Evolutionary conservation across 2,329 filamentous ascomycete genomes (phyloP), one percentile per base, ranked within the genome.

Genomic region (Biscogniauxia mediterranea): DNA sequence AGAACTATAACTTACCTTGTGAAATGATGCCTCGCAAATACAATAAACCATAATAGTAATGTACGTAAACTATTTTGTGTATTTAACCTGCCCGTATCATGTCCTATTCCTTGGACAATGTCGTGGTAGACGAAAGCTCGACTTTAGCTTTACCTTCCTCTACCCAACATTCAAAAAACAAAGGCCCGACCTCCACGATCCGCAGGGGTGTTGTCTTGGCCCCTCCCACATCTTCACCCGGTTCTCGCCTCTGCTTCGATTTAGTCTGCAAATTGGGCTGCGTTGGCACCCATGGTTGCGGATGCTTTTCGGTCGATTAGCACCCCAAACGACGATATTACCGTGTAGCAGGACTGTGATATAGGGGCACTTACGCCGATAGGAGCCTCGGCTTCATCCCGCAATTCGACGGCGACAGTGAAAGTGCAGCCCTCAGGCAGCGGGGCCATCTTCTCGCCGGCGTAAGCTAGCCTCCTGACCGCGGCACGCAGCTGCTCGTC

Each of bases 341-440:
- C 5, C 7, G 38, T 46, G 38, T 46, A 46, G 38, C 4, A 19
- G 23, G n/a, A 42, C 19, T 25, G 0, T 23, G n/a, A 26, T 23
- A 19, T 23, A 15, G 21, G n/a, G 28, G 32, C 20, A 77, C 83
- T 70, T 74, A 87, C 85, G 58, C 81, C 81, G 63, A 88, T 85
- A 0, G 86, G 87, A 9, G 84, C 80, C 11, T 82, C 75, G 0
- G 80, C 81, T 50, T 87, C 81, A 21, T 89, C 84, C 49, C 84
- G 85, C 65, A 93, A 73, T 74, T 94, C 91, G 50, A 94, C 83
- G 0, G 88, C 89, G n/a, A 94, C 74, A 0, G 89, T 91, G 73
- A 91, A 94, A 0, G 89, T 90, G 73, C 89, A 92, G 1, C 83
- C 83, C 1, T 80, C 75, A 0, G 90, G 89, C 21, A 93, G 72